Evolutionary conservation across 768 basidiomycete genomes (phyloP).

Genomic region (Megacollybia marginata): DNA sequence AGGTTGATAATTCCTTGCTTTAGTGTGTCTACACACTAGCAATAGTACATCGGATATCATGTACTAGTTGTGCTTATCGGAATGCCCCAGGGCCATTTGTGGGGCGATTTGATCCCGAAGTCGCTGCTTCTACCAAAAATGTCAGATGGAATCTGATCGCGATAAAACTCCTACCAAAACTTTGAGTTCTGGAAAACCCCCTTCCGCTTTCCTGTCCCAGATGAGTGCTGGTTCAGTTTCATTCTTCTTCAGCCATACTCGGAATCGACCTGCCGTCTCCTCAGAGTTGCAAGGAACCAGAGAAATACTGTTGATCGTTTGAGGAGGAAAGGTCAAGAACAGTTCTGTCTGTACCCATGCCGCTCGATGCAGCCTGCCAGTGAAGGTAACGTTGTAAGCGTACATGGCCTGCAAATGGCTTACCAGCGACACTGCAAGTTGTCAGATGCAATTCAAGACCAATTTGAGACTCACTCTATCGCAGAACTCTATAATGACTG

Average conservation of each 20-base stretch:
- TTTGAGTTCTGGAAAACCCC: constrained; percentile 83
- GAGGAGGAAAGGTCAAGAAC: constrained; percentile 84
- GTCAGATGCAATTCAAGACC: not conserved
- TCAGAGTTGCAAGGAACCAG: constrained; percentile 70
- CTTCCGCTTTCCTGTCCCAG: constrained; percentile 90
- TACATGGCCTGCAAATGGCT: constrained; percentile 10
- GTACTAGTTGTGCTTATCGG: constrained; percentile 35
- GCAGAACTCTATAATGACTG: constrained; percentile 87
- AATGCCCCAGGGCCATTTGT: constrained; percentile 78
- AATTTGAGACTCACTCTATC: constrained; percentile 57
- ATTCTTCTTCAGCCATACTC: constrained; percentile 69
- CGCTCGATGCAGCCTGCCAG: constrained; percentile 78
- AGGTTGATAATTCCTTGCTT: no score
- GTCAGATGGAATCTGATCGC: constrained; percentile 1
- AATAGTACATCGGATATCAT: no score
- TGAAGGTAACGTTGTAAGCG: not conserved
- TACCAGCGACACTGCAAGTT: constrained; percentile 71
- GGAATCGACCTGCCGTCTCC: constrained; percentile 85
- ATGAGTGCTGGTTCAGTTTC: constrained; percentile 30
- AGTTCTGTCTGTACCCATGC: constrained; percentile 93
- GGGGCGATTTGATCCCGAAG: constrained; percentile 82
- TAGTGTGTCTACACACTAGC: no score
- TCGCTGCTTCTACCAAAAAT: constrained; percentile 66
- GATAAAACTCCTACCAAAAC: constrained; percentile 45
- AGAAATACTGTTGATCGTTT: constrained; percentile 56